A percentile compares a stretch with the other conserved stretches of the same genome.
Evolutionary conservation across 257 asterid species (phyloP).

Genomic region (Solanum medicagineum): DNA sequence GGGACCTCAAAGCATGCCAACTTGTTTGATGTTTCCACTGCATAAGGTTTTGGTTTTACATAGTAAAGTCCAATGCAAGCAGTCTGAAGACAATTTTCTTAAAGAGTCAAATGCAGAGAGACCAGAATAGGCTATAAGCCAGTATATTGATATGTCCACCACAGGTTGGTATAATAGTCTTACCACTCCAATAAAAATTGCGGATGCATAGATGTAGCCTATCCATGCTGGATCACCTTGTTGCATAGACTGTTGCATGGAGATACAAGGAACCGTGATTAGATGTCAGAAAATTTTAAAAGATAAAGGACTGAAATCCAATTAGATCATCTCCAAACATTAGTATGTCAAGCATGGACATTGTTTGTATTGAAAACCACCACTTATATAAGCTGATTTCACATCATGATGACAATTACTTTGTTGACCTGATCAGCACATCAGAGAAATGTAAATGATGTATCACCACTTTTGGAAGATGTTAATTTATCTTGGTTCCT

Average conservation of each 20-base stretch:
- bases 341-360: not conserved
- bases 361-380: not conserved
- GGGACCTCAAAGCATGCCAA: not conserved
- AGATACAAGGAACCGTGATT: not conserved
- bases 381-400: not conserved
- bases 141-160: not conserved
- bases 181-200: slow-evolving; percentile 95
- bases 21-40: not conserved
- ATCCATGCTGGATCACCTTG: slow-evolving; percentile 97
- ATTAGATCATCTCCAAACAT: not conserved
- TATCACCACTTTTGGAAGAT: not conserved
- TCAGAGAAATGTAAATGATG: not conserved
- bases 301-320: not conserved
- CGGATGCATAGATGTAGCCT: slow-evolving; percentile 86
- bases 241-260: slow-evolving; percentile 77
- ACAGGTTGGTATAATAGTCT: slow-evolving; percentile 9
- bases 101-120: not conserved
- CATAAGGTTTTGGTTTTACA: not conserved
- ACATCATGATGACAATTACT: not conserved
- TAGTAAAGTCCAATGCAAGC: not conserved
- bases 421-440: not conserved
- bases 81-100: not conserved
- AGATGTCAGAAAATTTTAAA: slow-evolving; percentile 4
- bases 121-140: not conserved
- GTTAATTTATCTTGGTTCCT: not conserved